phyloP scores from a whole-genome alignment of 495 filamentous ascomycete species.

The Penicillium coprophilum region DNA sequence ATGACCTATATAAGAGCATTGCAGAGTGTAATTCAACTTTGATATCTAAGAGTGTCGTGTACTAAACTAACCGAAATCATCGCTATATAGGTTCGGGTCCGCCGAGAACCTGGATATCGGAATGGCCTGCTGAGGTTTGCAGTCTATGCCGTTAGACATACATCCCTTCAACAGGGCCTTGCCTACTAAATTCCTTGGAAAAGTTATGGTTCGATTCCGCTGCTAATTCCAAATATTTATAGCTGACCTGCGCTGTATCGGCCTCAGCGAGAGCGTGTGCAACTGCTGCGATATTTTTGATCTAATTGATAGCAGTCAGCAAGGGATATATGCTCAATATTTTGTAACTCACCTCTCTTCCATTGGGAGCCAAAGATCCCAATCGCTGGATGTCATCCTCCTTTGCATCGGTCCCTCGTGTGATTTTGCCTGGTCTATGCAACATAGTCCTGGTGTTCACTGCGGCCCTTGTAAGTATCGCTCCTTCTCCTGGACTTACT shows the following conservation, averaged over 20 bases:
- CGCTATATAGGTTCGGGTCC: not conserved
- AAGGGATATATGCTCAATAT: slow-evolving; percentile 5
- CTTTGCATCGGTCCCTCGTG: slow-evolving; percentile 2
- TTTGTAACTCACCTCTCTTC: slow-evolving; percentile 26
- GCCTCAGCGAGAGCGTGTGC: slow-evolving; percentile 22
- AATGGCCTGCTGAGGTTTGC: not conserved
- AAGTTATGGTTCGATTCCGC: slow-evolving; percentile 25
- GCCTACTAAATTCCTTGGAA: slow-evolving; percentile 20
- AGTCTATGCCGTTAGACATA: slow-evolving; percentile 12
- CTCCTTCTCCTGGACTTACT: not conserved
- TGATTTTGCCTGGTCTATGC: not conserved
- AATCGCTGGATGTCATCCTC: slow-evolving; percentile 19
- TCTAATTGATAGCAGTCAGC: slow-evolving; percentile 18
- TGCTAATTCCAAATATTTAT: slow-evolving; percentile 25
- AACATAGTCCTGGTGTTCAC: not conserved
- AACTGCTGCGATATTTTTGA: slow-evolving; percentile 26
- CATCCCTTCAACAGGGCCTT: slow-evolving; percentile 13
- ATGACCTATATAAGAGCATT: not conserved
- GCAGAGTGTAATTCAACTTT: not conserved
- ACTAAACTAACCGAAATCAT: slow-evolving; percentile 12
- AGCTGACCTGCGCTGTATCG: slow-evolving; percentile 17
- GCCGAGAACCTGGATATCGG: not conserved
- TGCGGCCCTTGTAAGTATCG: not conserved
- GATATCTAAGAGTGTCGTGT: not conserved
- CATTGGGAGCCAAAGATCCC: slow-evolving; percentile 22